phyloP scores from a whole-genome alignment of 108 stramenopile genomes.

The Cyclotella sp. region DNA sequence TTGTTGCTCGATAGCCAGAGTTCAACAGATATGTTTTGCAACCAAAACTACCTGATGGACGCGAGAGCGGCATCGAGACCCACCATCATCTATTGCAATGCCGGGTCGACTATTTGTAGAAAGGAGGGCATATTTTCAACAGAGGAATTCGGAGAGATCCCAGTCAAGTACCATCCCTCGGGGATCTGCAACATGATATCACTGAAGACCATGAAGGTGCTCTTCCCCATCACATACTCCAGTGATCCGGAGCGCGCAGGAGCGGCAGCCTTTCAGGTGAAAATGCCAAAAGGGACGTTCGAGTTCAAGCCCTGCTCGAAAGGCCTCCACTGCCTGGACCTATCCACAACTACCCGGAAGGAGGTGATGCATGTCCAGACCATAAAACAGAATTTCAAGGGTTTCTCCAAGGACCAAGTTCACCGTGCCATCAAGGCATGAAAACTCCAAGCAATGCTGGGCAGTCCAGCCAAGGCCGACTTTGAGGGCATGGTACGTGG shows the following conservation, averaged over 20 bases:
- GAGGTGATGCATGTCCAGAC: no score
- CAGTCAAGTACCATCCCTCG: neutral
- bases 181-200: neutral
- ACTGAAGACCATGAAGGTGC: neutral
- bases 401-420: neutral
- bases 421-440: neutral
- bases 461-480: no score
- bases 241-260: neutral
- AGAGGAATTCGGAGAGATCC: no score
- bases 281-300: neutral
- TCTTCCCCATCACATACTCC: neutral
- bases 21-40: constrained; percentile 6
- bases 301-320: neutral
- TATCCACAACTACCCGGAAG: neutral
- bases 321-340: neutral
- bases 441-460: neutral
- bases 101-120: neutral
- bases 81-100: no score
- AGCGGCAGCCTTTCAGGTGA: neutral
- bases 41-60: neutral
- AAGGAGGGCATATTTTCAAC: neutral
- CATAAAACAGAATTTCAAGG: neutral
- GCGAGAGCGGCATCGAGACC: neutral
- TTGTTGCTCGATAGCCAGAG: no score
- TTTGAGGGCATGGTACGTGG: no score